These are phyloP conservation scores for Rossbeevera mucosa DNA, from an alignment of 768 basidiomycete species.

Conservation along the genomic window DNA sequence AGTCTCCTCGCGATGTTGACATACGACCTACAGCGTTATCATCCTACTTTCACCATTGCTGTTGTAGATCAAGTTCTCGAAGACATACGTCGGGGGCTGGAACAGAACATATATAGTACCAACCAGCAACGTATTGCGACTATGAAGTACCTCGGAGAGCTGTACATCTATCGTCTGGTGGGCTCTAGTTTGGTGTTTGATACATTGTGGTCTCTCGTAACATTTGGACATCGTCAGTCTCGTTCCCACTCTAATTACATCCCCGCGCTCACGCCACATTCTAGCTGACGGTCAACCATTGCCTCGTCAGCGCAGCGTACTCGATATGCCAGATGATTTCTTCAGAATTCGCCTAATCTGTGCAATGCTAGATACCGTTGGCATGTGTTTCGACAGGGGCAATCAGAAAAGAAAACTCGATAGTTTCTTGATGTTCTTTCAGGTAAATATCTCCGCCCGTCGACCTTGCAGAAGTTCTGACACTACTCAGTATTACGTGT, in stretches of 20 bases:
- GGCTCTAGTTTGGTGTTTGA: conserved; percentile 90
- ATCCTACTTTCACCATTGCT: conserved; percentile 79
- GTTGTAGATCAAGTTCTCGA: conserved; percentile 95
- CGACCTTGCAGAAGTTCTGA: conserved; percentile 3
- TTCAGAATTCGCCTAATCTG: conserved; percentile 92
- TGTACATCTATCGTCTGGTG: conserved; percentile 93
- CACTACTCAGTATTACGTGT: conserved; percentile 63
- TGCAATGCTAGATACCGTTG: conserved; percentile 89
- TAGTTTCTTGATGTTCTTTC: conserved; percentile 88
- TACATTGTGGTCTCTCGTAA: conserved; percentile 88
- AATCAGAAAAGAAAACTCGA: conserved; percentile 91
- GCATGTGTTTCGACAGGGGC: conserved; percentile 96
- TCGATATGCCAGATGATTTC: conserved; percentile 95
- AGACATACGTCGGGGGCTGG: conserved; percentile 84
- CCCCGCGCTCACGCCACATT: conserved; percentile 11
- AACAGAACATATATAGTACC: conserved; percentile 91
- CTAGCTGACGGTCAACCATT: conserved; percentile 86
- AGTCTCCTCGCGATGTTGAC: conserved; percentile 89
- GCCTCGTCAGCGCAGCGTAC: conserved; percentile 64
- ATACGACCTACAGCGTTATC: conserved; percentile 91
- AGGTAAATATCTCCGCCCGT: conserved; percentile 46
- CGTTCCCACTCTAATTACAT: not conserved
- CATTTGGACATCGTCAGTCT: conserved; percentile 90
- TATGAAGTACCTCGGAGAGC: conserved; percentile 92
- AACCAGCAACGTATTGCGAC: conserved; percentile 92